phyloP scores from a whole-genome alignment of 306 rosid species.

The Bauhinia variegata region DNA sequence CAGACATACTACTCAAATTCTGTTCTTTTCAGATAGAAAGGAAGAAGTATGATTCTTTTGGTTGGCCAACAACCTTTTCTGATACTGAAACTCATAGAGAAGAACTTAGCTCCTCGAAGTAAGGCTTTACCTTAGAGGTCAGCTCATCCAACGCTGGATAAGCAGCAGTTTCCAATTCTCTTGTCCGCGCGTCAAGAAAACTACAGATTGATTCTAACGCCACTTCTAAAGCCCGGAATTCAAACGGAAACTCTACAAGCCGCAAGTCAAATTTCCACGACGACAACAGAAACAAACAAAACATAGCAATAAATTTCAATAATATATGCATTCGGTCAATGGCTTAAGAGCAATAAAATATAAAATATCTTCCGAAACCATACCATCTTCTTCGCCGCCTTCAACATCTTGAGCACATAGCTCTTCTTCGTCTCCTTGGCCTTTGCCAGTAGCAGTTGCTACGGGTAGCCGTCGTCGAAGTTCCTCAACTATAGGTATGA shows the following conservation, averaged over 20 bases:
- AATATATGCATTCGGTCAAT: no score
- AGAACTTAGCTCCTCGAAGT: no score
- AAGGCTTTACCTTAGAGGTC: slow-evolving; percentile 43
- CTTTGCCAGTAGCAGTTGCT: slow-evolving; percentile 34
- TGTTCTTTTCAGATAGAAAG: background rate
- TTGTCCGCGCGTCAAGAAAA: slow-evolving; percentile 71
- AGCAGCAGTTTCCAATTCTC: slow-evolving; percentile 58
- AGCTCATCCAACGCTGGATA: slow-evolving; percentile 59
- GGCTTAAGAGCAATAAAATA: no score
- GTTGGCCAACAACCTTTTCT: background rate
- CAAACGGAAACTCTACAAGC: slow-evolving; percentile 74
- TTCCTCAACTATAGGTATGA: slow-evolving; percentile 68
- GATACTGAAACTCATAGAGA: no score
- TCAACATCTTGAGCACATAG: slow-evolving; percentile 50
- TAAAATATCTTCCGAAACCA: background rate
- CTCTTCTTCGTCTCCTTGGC: slow-evolving; percentile 65
- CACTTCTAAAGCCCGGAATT: slow-evolving; percentile 76
- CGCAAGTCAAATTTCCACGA: slow-evolving; percentile 10
- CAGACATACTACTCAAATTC: background rate
- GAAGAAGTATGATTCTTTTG: background rate
- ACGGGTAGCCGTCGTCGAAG: slow-evolving; percentile 62
- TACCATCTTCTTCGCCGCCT: slow-evolving; percentile 60
- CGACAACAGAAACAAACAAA: no score
- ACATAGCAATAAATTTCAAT: no score
- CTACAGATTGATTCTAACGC: slow-evolving; percentile 72